Conservation (phyloP, 768 basidiomycete species). For the Collybiopsis luxurians region DNA sequence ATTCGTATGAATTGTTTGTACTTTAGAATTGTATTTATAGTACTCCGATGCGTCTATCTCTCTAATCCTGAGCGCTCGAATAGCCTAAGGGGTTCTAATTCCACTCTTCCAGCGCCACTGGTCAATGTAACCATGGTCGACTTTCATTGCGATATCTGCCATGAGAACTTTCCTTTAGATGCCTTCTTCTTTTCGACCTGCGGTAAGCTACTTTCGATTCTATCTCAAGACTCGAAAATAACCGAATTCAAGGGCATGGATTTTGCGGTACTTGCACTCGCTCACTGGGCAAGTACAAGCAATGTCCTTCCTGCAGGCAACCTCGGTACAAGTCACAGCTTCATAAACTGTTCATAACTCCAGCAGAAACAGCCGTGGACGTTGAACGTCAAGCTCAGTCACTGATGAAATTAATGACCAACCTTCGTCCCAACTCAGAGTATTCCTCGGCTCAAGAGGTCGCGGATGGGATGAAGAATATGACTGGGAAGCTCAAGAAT, state of each 20-base stretch:
- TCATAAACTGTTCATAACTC: neutral
- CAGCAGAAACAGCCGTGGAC: neutral
- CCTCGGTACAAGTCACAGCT: neutral
- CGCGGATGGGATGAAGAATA: neutral
- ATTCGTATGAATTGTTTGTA: too few species aligned
- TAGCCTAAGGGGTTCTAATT: too few species aligned
- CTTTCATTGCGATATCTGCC: slow-evolving; percentile 2
- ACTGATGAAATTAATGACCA: neutral
- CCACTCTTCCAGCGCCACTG: too few species aligned
- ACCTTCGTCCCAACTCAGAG: neutral
- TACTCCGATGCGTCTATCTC: too few species aligned
- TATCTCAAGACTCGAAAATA: neutral
- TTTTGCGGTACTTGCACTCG: neutral
- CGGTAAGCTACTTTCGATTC: neutral
- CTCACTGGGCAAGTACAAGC: neutral
- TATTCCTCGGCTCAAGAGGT: neutral
- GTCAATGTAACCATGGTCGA: neutral
- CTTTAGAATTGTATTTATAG: too few species aligned
- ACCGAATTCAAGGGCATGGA: slow-evolving; percentile 1
- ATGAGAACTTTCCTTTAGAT: neutral
- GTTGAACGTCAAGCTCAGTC: neutral
- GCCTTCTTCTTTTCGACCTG: neutral
- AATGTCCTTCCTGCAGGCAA: slow-evolving; percentile 4
- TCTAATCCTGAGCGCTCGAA: too few species aligned
- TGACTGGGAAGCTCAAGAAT: neutral